Evolutionary conservation across 305 asterid genomes (phyloP).

Genomic region (Solanum hybrid): DNA sequence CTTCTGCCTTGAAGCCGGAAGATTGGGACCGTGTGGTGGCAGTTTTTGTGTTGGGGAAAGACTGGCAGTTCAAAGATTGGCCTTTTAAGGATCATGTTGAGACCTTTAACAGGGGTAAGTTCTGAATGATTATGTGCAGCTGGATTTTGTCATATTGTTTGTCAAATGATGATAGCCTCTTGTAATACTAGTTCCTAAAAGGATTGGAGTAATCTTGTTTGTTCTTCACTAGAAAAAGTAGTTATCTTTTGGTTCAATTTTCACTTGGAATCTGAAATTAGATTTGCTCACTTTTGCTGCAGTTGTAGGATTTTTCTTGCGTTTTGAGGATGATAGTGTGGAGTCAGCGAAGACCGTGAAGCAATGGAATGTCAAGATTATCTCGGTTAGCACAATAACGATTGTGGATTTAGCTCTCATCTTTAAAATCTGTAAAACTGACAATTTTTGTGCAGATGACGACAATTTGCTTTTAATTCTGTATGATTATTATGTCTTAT

Average conservation of each 20-base stretch:
- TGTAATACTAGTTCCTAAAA: background rate
- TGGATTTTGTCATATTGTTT: background rate
- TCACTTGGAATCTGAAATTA: background rate
- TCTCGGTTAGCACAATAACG: constrained; percentile 54
- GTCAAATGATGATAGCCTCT: background rate
- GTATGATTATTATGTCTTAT: background rate
- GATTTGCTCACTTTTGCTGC: constrained; percentile 14
- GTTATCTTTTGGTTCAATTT: background rate
- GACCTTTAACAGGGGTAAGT: constrained; percentile 83
- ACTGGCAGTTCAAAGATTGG: constrained; percentile 99
- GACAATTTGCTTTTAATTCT: background rate
- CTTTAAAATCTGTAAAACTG: background rate
- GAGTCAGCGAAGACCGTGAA: constrained; percentile 84
- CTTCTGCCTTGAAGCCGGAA: constrained; percentile 75
- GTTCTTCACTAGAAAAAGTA: background rate
- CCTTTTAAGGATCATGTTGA: constrained; percentile 94
- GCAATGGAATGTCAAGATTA: constrained; percentile 98
- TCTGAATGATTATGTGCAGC: background rate
- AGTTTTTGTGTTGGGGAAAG: constrained; percentile 93
- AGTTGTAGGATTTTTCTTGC: constrained; percentile 89
- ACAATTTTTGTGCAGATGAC: background rate
- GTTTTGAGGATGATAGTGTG: constrained; percentile 97
- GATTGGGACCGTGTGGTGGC: constrained; percentile 99
- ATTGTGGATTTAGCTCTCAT: constrained; percentile 2
- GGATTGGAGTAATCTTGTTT: background rate